Evolutionary conservation across 1,139 yeast genomes (phyloP).

Genomic region (Sugiyamaella japonica): DNA sequence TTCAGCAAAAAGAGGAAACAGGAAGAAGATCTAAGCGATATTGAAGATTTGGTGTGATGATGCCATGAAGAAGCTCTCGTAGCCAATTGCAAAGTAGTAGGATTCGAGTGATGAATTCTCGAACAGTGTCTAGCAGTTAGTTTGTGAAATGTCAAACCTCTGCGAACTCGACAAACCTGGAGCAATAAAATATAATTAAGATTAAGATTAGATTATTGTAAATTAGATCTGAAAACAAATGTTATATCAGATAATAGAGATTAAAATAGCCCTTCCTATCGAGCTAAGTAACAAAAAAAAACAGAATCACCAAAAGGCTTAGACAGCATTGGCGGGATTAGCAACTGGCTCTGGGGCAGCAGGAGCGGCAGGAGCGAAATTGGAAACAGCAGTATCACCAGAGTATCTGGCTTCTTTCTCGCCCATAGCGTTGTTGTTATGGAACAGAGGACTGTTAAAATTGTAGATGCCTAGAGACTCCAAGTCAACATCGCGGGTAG

Average conservation of each 20-base stretch:
- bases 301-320: neutral
- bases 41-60: slow-evolving; percentile 17
- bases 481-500: slow-evolving; percentile 28
- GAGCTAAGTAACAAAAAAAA: slow-evolving; percentile 1
- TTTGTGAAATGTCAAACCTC: neutral
- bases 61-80: no score
- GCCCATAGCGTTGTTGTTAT: slow-evolving; percentile 11
- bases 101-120: no score
- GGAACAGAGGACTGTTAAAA: slow-evolving; percentile 29
- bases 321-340: slow-evolving; percentile 20
- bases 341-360: slow-evolving; percentile 20
- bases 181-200: neutral
- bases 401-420: slow-evolving; percentile 29
- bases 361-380: slow-evolving; percentile 18
- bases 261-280: neutral
- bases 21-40: slow-evolving; percentile 3
- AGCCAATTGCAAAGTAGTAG: no score
- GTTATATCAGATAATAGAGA: neutral
- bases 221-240: neutral
- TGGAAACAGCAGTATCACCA: slow-evolving; percentile 25
- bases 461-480: slow-evolving; percentile 27
- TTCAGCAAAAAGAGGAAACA: slow-evolving; percentile 10
- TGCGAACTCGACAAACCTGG: no score
- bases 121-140: no score
- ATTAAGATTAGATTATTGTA: slow-evolving; percentile 4